These are phyloP conservation scores for Leptographium radiaticola DNA, from an alignment of 2,329 filamentous ascomycete genomes.

Conservation along the genomic window DNA sequence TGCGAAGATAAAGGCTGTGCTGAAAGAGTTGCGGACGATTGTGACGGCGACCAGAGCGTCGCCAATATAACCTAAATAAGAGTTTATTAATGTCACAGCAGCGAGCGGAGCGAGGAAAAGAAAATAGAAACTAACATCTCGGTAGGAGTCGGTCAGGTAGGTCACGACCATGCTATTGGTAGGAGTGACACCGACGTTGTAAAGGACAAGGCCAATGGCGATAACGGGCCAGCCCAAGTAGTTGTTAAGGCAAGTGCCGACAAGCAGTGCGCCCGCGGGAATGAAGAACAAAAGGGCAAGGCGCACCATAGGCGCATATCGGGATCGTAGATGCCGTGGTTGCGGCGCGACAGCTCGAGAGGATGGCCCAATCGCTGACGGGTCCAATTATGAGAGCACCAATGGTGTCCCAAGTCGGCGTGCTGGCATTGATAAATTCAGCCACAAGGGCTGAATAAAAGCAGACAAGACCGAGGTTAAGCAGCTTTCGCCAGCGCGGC, in stretches of 20 bases:
- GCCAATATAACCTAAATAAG: background rate
- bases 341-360: slow-evolving; percentile 21
- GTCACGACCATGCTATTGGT: background rate
- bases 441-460: slow-evolving; percentile 20
- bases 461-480: slow-evolving; percentile 20
- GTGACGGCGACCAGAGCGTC: background rate
- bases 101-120: background rate
- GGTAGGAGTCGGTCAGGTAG: background rate
- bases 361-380: background rate
- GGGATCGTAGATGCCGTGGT: slow-evolving; percentile 31
- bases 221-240: background rate
- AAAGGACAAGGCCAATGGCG: background rate
- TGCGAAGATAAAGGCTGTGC: background rate
- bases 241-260: background rate
- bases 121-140: background rate
- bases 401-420: slow-evolving; percentile 19
- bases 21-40: background rate
- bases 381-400: background rate
- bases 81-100: background rate
- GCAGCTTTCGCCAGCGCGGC: slow-evolving; percentile 19
- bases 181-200: background rate
- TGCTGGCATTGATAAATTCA: slow-evolving; percentile 17
- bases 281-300: background rate
- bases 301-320: slow-evolving; percentile 27
- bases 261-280: background rate